A percentile compares a stretch with the other conserved stretches of the same genome.
phyloP scores from a whole-genome alignment of 2,329 filamentous ascomycete species.

The Hypoxylon sp. region DNA sequence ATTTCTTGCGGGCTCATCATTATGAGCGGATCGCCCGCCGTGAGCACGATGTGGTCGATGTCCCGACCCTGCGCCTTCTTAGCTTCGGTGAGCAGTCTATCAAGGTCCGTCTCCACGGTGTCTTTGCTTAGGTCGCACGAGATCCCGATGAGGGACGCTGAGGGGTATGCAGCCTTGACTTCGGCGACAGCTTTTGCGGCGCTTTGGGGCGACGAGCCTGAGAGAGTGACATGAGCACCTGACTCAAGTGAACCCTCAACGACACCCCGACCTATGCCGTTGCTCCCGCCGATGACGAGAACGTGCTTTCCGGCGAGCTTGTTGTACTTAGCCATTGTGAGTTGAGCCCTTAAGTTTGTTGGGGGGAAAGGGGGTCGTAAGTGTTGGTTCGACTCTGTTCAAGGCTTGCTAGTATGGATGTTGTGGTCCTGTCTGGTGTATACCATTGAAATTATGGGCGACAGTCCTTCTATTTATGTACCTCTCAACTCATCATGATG shows the following conservation, averaged over 20 bases:
- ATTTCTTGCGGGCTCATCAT: conserved; percentile 44
- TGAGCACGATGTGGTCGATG: conserved; percentile 52
- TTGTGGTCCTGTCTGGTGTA: not conserved
- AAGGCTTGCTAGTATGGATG: conserved; percentile 6
- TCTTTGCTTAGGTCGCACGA: conserved; percentile 46
- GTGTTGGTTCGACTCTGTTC: not conserved
- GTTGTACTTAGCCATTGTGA: conserved; percentile 52
- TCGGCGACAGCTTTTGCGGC: conserved; percentile 44
- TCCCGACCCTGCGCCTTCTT: conserved; percentile 19
- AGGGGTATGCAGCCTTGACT: conserved; percentile 44
- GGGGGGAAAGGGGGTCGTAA: not conserved
- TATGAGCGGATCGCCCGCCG: conserved; percentile 52
- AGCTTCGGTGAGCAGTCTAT: conserved; percentile 41
- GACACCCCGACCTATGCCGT: conserved; percentile 51
- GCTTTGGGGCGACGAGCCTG: conserved; percentile 45
- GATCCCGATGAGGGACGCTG: conserved; percentile 37
- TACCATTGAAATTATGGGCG: not conserved
- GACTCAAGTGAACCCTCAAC: conserved; percentile 49
- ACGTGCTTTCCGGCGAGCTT: conserved; percentile 53
- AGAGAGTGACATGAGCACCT: conserved; percentile 48
- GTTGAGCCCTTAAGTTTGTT: not conserved
- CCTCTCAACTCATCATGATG: not conserved
- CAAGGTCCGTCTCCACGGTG: conserved; percentile 48
- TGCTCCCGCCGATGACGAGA: conserved; percentile 52
- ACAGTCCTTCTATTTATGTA: conserved; percentile 22